Conservation (phyloP, 345 rosid genomes). For the Geranium brycei region DNA sequence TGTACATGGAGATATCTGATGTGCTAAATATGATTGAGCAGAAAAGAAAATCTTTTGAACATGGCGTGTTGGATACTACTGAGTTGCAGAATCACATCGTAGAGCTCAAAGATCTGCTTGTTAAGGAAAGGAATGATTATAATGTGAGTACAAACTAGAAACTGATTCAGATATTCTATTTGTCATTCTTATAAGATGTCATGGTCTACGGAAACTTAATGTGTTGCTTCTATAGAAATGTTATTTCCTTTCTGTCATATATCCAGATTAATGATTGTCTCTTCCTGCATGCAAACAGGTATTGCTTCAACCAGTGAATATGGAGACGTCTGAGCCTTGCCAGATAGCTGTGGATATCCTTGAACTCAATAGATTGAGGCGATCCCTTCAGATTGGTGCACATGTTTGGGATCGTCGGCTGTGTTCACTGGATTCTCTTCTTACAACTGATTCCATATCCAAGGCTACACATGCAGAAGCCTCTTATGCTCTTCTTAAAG, state of each 20-base stretch:
- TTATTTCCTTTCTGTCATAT: neutral
- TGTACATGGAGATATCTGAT: conserved; percentile 49
- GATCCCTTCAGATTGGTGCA: conserved; percentile 52
- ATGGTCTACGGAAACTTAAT: neutral
- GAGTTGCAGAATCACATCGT: conserved; percentile 35
- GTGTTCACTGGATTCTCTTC: conserved; percentile 46
- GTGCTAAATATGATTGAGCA: conserved; percentile 50
- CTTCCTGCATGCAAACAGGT: conserved; percentile 27
- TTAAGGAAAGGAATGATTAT: conserved; percentile 52
- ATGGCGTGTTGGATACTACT: conserved; percentile 28
- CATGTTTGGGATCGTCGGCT: conserved; percentile 78
- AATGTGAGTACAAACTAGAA: conserved; percentile 31
- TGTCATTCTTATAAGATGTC: neutral
- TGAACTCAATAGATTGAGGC: conserved; percentile 59
- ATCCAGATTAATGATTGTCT: neutral
- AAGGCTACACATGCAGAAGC: conserved; percentile 24
- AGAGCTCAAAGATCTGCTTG: conserved; percentile 53
- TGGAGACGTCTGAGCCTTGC: conserved; percentile 28
- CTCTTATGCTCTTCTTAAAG: conserved; percentile 21
- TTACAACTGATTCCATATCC: conserved; percentile 30
- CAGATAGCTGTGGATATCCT: conserved; percentile 51
- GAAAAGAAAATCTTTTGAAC: conserved; percentile 34
- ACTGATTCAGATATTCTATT: conserved; percentile 2
- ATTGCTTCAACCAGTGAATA: conserved; percentile 36
- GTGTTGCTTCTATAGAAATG: neutral